These are phyloP conservation scores for Brasilioporus rufonigricans DNA, from an alignment of 768 basidiomycete genomes.

Conservation along the genomic window DNA sequence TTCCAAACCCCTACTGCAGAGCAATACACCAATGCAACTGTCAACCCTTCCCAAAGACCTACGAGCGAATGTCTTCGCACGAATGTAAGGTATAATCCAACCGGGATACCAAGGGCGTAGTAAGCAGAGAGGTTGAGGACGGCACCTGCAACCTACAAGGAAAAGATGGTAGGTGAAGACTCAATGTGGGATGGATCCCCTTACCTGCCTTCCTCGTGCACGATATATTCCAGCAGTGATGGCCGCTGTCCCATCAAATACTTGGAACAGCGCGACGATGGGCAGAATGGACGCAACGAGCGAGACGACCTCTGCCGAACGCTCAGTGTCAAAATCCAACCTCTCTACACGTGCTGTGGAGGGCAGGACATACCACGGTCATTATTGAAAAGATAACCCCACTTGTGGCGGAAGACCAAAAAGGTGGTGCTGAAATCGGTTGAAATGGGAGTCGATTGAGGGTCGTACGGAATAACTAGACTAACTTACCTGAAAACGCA, in stretches of 20 bases:
- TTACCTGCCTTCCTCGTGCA: slow-evolving; percentile 74
- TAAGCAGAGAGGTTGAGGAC: slow-evolving; percentile 63
- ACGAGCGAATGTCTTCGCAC: slow-evolving; percentile 50
- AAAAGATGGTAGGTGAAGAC: background rate
- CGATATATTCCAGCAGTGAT: slow-evolving; percentile 78
- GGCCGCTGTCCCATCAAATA: slow-evolving; percentile 75
- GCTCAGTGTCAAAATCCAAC: background rate
- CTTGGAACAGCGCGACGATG: slow-evolving; percentile 75
- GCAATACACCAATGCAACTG: slow-evolving; percentile 64
- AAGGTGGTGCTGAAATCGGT: slow-evolving; percentile 45
- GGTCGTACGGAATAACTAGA: background rate
- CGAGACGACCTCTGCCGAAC: slow-evolving; percentile 39
- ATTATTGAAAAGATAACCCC: slow-evolving; percentile 74
- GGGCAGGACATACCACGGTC: slow-evolving; percentile 46
- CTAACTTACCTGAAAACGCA: slow-evolving; percentile 56
- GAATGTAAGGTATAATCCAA: slow-evolving; percentile 80
- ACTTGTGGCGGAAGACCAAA: slow-evolving; percentile 60
- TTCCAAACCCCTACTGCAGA: slow-evolving; percentile 53
- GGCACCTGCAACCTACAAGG: slow-evolving; percentile 61
- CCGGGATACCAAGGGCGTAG: slow-evolving; percentile 80
- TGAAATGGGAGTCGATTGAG: background rate
- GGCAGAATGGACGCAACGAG: slow-evolving; percentile 67
- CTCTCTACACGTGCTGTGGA: background rate
- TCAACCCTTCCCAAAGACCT: slow-evolving; percentile 87
- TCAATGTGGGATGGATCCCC: background rate